phyloP scores from a whole-genome alignment of 2,329 filamentous ascomycete species.

The Samsoniella hepiali region DNA sequence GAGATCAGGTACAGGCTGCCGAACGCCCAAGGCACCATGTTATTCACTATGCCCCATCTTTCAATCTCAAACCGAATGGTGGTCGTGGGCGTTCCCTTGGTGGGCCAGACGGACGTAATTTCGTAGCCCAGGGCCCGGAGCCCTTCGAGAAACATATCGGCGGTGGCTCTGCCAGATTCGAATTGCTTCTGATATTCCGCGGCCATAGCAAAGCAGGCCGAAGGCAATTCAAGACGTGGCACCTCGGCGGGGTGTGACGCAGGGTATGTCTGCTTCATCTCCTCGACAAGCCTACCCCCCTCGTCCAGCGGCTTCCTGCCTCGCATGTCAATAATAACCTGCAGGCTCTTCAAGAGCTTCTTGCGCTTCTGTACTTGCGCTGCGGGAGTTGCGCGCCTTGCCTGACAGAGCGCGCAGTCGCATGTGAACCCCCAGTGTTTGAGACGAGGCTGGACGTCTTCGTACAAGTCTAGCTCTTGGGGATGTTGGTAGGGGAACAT shows the following conservation, averaged over 20 bases:
- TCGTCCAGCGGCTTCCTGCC: not conserved
- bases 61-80: not conserved
- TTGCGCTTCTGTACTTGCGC: slow-evolving; percentile 21
- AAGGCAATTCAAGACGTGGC: not conserved
- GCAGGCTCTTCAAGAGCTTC: slow-evolving; percentile 2
- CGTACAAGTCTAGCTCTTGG: slow-evolving; percentile 23
- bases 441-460: slow-evolving; percentile 32
- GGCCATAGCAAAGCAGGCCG: not conserved
- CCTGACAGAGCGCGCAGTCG: slow-evolving; percentile 37
- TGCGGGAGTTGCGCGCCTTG: slow-evolving; percentile 24
- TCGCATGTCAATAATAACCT: not conserved
- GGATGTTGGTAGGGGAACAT: slow-evolving; percentile 37
- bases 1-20: slow-evolving; percentile 14
- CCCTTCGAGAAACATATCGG: slow-evolving; percentile 21
- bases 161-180: slow-evolving; percentile 16
- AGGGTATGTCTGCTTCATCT: not conserved
- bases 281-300: not conserved
- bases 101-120: not conserved
- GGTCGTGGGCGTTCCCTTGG: no score
- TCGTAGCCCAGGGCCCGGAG: slow-evolving; percentile 5
- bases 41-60: not conserved
- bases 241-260: not conserved
- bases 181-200: not conserved
- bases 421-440: slow-evolving; percentile 42
- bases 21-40: not conserved